phyloP scores from a whole-genome alignment of 2,329 filamentous ascomycete species.

The Scytalidium sp. region DNA sequence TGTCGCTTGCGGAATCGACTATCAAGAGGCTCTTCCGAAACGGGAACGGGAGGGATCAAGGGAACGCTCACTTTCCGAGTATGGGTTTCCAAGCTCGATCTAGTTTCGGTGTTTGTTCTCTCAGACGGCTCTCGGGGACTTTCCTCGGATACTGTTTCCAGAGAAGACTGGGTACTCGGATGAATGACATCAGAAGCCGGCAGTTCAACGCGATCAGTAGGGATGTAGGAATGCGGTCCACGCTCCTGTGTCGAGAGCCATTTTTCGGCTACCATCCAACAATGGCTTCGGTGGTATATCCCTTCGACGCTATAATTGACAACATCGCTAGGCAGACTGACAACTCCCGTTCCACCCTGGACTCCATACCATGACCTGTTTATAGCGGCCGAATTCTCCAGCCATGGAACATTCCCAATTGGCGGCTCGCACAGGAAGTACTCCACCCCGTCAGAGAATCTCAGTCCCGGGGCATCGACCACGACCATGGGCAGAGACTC shows the following conservation, averaged over 20 bases:
- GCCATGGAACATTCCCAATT: conserved; percentile 71
- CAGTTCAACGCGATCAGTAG: not conserved
- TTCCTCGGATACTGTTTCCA: too few relatives aligned
- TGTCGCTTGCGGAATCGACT: conserved; percentile 16
- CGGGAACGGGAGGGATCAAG: not conserved
- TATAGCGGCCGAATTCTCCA: conserved; percentile 53
- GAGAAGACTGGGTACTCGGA: not conserved
- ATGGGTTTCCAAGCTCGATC: not conserved
- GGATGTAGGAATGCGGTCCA: not conserved
- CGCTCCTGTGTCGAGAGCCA: conserved; percentile 38
- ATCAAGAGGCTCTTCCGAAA: not conserved
- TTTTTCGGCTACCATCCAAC: conserved; percentile 61
- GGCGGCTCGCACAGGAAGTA: conserved; percentile 80
- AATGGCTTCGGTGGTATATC: conserved; percentile 66
- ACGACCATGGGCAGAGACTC: conserved; percentile 77
- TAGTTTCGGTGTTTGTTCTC: not conserved
- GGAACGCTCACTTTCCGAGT: not conserved
- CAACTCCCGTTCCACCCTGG: conserved; percentile 61
- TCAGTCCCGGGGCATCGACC: conserved; percentile 69
- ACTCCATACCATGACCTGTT: conserved; percentile 72
- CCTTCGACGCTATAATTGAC: conserved; percentile 63
- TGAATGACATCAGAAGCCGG: not conserved
- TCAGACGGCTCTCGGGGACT: not conserved
- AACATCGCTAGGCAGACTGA: conserved; percentile 59
- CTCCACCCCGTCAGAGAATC: conserved; percentile 69